Evolutionary conservation across 2,329 filamentous ascomycete species (phyloP).

Genomic region (Hypoxylon sp.): DNA sequence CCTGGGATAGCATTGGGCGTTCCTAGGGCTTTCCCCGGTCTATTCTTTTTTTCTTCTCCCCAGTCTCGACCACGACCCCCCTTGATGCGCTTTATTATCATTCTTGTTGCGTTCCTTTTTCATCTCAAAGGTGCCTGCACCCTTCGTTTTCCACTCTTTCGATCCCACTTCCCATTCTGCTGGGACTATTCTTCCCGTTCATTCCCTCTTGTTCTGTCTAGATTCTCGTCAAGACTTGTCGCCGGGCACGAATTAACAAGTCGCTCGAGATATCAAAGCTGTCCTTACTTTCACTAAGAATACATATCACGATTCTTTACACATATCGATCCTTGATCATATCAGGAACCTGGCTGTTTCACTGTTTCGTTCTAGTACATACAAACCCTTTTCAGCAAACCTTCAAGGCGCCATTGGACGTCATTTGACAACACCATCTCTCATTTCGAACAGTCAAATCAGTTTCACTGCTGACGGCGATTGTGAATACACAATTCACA

Average conservation of each 20-base stretch:
- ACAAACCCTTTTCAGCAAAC: slow-evolving; percentile 31
- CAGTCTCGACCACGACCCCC: slow-evolving; percentile 18
- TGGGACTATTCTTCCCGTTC: slow-evolving; percentile 48
- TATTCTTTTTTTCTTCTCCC: slow-evolving; percentile 22
- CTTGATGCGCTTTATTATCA: slow-evolving; percentile 41
- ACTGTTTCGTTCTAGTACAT: slow-evolving; percentile 49
- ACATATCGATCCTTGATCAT: slow-evolving; percentile 44
- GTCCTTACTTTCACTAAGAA: slow-evolving; percentile 47
- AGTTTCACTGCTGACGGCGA: slow-evolving; percentile 6
- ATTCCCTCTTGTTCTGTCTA: slow-evolving; percentile 43
- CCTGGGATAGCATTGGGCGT: slow-evolving; percentile 20
- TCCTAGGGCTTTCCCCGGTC: slow-evolving; percentile 34
- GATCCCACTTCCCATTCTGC: slow-evolving; percentile 39
- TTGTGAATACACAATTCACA: slow-evolving; percentile 24
- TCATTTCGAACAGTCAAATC: slow-evolving; percentile 20
- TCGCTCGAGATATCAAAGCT: slow-evolving; percentile 42
- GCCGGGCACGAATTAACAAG: slow-evolving; percentile 48
- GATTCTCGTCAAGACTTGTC: slow-evolving; percentile 43
- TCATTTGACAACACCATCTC: slow-evolving; percentile 17
- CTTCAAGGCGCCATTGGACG: slow-evolving; percentile 20
- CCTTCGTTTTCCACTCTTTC: slow-evolving; percentile 41
- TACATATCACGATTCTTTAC: slow-evolving; percentile 36
- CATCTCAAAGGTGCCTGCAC: slow-evolving; percentile 40
- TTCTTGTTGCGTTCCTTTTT: slow-evolving; percentile 42
- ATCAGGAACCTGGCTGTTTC: slow-evolving; percentile 55